Conservation (phyloP, 805 yeast species). For the Teunomyces funiuensis region DNA sequence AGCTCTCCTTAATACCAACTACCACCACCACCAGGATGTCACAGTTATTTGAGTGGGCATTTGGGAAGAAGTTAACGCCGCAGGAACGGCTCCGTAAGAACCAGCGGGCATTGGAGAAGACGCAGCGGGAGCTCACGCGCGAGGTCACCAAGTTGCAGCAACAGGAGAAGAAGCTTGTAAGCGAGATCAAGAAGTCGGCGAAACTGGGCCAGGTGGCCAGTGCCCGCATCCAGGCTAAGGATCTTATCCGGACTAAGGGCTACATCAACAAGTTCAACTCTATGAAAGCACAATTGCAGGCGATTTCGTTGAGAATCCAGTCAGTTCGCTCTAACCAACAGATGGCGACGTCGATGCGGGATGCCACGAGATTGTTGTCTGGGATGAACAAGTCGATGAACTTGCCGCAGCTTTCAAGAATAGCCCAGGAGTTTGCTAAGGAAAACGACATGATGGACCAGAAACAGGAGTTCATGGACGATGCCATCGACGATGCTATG, state of each 20-base stretch:
- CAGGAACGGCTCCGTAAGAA: slow-evolving; percentile 93
- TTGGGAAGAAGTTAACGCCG: slow-evolving; percentile 91
- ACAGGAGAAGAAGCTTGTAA: slow-evolving; percentile 85
- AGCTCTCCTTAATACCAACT: too few species aligned
- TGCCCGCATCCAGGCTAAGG: slow-evolving; percentile 94
- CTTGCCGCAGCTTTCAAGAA: slow-evolving; percentile 80
- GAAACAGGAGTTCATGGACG: slow-evolving; percentile 98
- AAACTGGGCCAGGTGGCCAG: slow-evolving; percentile 86
- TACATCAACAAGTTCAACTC: slow-evolving; percentile 83
- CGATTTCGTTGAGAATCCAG: slow-evolving; percentile 87
- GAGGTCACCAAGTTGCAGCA: slow-evolving; percentile 83
- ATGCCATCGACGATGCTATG: slow-evolving; percentile 95
- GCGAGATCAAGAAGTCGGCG: slow-evolving; percentile 89
- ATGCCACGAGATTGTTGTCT: slow-evolving; percentile 80
- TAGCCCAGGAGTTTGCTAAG: slow-evolving; percentile 92
- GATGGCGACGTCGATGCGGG: slow-evolving; percentile 92
- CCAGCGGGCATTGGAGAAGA: slow-evolving; percentile 91
- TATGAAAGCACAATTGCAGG: slow-evolving; percentile 95
- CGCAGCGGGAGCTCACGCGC: slow-evolving; percentile 89
- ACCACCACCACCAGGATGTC: slow-evolving; percentile 7
- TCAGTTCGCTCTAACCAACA: slow-evolving; percentile 91
- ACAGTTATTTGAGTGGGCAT: slow-evolving; percentile 78
- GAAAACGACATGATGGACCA: slow-evolving; percentile 98
- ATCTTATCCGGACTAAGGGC: slow-evolving; percentile 82
- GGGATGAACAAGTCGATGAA: slow-evolving; percentile 92